Conservation (phyloP, 805 yeast species). For the Candida morakotiae region DNA sequence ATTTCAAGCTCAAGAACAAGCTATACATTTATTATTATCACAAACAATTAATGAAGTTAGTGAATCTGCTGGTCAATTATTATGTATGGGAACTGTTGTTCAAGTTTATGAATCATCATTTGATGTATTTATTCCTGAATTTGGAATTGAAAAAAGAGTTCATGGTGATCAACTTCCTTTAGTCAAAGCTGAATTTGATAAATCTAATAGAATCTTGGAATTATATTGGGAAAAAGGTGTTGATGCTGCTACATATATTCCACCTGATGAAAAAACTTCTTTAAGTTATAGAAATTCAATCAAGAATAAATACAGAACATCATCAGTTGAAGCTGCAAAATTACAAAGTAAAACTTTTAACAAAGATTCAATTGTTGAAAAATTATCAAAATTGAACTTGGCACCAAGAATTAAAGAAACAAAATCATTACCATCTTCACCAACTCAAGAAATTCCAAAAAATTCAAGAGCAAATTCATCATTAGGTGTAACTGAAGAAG, state of each 20-base stretch:
- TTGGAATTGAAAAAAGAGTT: slow-evolving; percentile 92
- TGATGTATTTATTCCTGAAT: slow-evolving; percentile 87
- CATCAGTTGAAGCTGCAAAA: slow-evolving; percentile 68
- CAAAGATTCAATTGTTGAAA: slow-evolving; percentile 43
- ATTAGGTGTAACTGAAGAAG: slow-evolving; percentile 10
- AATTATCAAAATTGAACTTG: slow-evolving; percentile 48
- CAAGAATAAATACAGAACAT: slow-evolving; percentile 71
- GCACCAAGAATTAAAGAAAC: slow-evolving; percentile 22
- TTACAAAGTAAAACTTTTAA: slow-evolving; percentile 39
- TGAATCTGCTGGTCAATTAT: slow-evolving; percentile 70
- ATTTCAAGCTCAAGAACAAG: slow-evolving; percentile 88
- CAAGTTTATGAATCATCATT: slow-evolving; percentile 96
- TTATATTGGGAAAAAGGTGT: slow-evolving; percentile 90
- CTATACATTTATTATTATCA: slow-evolving; percentile 78
- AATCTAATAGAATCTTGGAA: slow-evolving; percentile 61
- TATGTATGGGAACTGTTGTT: slow-evolving; percentile 80
- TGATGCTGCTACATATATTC: slow-evolving; percentile 86
- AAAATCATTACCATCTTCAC: slow-evolving; percentile 24
- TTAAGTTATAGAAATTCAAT: slow-evolving; percentile 74
- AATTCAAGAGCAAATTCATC: slow-evolving; percentile 19
- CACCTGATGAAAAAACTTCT: slow-evolving; percentile 82
- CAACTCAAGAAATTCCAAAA: slow-evolving; percentile 17
- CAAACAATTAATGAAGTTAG: slow-evolving; percentile 78
- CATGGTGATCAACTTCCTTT: slow-evolving; percentile 97
- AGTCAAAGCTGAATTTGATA: slow-evolving; percentile 88